Evolutionary conservation across 345 rosid species (phyloP).

Genomic region (Sisymbrium irio): DNA sequence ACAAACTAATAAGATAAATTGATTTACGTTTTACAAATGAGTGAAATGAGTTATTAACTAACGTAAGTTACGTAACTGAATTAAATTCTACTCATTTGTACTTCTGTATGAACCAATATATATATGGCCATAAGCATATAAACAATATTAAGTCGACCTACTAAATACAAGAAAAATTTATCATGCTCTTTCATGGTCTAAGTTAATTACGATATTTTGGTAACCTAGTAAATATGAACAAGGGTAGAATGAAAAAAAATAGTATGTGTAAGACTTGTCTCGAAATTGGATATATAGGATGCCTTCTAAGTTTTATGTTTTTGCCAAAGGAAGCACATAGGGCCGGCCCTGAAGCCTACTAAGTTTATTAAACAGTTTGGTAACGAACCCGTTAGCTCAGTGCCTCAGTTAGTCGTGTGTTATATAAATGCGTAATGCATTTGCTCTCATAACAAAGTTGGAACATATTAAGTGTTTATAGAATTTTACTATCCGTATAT

Average conservation of each 20-base stretch:
- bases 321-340: no score
- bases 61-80: not conserved
- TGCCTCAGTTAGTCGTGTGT: not conserved
- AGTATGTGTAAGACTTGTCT: no score
- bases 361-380: not conserved
- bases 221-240: not conserved
- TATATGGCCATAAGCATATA: not conserved
- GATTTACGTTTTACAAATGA: not conserved
- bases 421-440: not conserved
- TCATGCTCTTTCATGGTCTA: not conserved
- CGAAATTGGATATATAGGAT: not conserved
- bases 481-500: not conserved
- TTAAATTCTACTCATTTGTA: not conserved
- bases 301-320: no score
- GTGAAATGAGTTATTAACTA: not conserved
- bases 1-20: not conserved
- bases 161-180: not conserved
- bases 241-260: not conserved
- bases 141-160: not conserved
- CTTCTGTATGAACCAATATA: not conserved
- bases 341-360: no score
- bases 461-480: not conserved
- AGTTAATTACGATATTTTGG: not conserved
- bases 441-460: not conserved
- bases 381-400: not conserved